Conservation (phyloP, 2,329 filamentous ascomycete genomes). For the Fusarium austroafricanum region DNA sequence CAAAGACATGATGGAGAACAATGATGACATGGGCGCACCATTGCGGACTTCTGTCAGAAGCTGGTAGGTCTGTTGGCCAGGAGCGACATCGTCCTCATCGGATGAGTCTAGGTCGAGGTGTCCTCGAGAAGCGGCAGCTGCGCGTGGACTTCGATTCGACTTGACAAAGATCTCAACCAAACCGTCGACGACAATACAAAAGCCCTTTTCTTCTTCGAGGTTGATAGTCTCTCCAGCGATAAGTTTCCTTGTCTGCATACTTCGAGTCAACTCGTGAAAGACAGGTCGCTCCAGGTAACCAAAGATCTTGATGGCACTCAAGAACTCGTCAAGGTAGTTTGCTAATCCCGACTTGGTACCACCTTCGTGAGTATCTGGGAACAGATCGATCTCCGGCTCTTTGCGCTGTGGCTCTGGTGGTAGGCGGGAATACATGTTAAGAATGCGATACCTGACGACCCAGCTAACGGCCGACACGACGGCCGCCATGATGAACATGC, state of each 20-base stretch:
- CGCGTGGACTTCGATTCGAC: constrained; percentile 71
- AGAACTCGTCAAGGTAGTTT: constrained; percentile 97
- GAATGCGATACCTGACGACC: constrained; percentile 93
- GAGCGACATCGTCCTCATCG: constrained; percentile 75
- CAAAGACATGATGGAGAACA: constrained; percentile 96
- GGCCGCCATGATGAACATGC: constrained; percentile 80
- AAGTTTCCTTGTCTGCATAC: constrained; percentile 97
- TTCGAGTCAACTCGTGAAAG: constrained; percentile 96
- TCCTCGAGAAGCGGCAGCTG: constrained; percentile 42
- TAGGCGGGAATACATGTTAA: constrained; percentile 96
- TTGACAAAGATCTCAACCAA: constrained; percentile 98
- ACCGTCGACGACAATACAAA: constrained; percentile 96
- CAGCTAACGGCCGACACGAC: constrained; percentile 89
- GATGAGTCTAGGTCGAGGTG: constrained; percentile 55
- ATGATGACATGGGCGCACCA: constrained; percentile 95
- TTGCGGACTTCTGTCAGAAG: constrained; percentile 97
- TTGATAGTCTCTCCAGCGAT: constrained; percentile 96
- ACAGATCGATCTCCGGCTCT: constrained; percentile 94
- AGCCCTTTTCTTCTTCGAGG: constrained; percentile 96
- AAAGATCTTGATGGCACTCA: constrained; percentile 99
- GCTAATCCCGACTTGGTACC: constrained; percentile 90
- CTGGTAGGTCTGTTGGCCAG: constrained; percentile 87
- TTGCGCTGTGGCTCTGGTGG: constrained; percentile 96
- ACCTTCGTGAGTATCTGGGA: constrained; percentile 90
- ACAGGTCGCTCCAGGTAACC: constrained; percentile 96